Evolutionary conservation across 495 filamentous ascomycete genomes (phyloP).

Genomic region (Penicillium robsamsonii): DNA sequence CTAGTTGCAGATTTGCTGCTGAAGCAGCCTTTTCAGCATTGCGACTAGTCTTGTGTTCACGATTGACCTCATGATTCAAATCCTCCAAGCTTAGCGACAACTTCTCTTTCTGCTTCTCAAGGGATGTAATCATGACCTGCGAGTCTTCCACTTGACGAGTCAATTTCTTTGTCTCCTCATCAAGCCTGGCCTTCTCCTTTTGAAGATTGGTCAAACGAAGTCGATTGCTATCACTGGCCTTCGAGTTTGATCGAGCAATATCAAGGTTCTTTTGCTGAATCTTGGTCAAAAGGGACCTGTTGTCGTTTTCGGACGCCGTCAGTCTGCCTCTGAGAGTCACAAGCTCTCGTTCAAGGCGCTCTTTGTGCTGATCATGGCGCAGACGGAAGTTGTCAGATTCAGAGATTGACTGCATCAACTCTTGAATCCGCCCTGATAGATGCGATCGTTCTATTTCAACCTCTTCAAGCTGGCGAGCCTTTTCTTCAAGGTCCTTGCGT

Average conservation of each 20-base stretch:
- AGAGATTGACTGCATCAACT: conserved; percentile 75
- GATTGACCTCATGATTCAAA: conserved; percentile 85
- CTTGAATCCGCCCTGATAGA: conserved; percentile 72
- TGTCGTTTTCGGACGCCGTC: conserved; percentile 94
- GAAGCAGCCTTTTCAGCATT: conserved; percentile 92
- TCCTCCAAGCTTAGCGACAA: conserved; percentile 85
- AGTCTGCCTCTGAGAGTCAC: conserved; percentile 88
- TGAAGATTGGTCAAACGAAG: conserved; percentile 74
- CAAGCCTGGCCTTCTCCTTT: conserved; percentile 77
- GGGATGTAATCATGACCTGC: conserved; percentile 75
- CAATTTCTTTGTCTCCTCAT: conserved; percentile 79
- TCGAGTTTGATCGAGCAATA: conserved; percentile 85
- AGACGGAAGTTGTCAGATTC: conserved; percentile 85
- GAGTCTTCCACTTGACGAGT: conserved; percentile 84
- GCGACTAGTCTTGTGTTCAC: conserved; percentile 87
- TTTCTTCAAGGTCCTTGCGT: conserved; percentile 73
- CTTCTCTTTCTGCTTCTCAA: conserved; percentile 97
- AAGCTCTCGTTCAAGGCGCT: conserved; percentile 88
- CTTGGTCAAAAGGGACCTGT: conserved; percentile 91
- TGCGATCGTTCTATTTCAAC: conserved; percentile 72
- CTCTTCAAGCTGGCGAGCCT: conserved; percentile 65
- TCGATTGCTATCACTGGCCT: conserved; percentile 79
- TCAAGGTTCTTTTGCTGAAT: conserved; percentile 97
- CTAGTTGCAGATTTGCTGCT: conserved; percentile 74
- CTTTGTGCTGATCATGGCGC: conserved; percentile 88